Conservation (phyloP, 345 rosid genomes). For the Dovyalis caffra region DNA sequence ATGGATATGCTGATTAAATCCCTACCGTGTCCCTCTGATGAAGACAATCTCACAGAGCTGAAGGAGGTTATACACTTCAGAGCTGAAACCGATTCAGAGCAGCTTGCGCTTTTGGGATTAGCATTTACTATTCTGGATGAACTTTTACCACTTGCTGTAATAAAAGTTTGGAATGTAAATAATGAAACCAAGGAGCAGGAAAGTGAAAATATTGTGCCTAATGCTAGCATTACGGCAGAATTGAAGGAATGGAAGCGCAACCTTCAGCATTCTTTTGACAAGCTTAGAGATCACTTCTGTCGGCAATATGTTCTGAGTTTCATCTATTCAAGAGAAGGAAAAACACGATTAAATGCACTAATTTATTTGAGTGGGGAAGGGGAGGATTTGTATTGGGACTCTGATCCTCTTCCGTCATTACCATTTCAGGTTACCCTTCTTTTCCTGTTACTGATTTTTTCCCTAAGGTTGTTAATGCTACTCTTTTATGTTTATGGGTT, state of each 20-base stretch:
- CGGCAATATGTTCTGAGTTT: constrained; percentile 90
- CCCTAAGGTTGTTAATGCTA: background rate
- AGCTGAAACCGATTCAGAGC: constrained; percentile 92
- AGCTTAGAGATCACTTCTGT: constrained; percentile 90
- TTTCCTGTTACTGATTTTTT: constrained; percentile 1
- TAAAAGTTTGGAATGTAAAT: constrained; percentile 61
- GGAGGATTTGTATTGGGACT: constrained; percentile 55
- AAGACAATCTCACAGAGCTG: constrained; percentile 75
- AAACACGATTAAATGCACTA: constrained; percentile 69
- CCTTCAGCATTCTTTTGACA: constrained; percentile 87
- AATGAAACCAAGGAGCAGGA: constrained; percentile 46
- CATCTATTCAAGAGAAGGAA: constrained; percentile 92
- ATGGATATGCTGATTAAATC: constrained; percentile 73
- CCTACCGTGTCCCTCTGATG: constrained; percentile 87
- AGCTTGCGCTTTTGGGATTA: constrained; percentile 86
- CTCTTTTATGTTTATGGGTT: background rate
- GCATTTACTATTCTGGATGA: constrained; percentile 91
- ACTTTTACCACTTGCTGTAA: constrained; percentile 61
- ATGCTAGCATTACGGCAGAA: constrained; percentile 49
- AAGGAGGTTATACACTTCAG: constrained; percentile 67
- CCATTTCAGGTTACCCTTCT: constrained; percentile 79
- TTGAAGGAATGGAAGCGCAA: constrained; percentile 89
- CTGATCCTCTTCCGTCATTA: constrained; percentile 76
- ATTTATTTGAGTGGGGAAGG: constrained; percentile 68
- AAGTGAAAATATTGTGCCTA: constrained; percentile 42